Evolutionary conservation across 768 basidiomycete genomes (phyloP).

Genomic region (Pulveroboletus sp.): DNA sequence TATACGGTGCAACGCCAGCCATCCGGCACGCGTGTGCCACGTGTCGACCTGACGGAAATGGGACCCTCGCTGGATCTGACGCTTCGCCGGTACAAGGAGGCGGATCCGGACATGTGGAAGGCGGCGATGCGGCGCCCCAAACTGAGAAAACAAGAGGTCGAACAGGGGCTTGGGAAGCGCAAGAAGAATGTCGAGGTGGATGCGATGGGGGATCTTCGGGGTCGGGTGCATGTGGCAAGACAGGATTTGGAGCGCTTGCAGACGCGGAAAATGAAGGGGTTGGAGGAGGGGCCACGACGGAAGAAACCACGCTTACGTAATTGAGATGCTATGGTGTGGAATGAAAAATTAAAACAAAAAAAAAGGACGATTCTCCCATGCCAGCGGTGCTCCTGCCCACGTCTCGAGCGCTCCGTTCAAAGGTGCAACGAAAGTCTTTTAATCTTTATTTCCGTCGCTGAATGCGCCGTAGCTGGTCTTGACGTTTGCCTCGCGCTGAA

Average conservation of each 20-base stretch:
- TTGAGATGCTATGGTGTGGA: not conserved
- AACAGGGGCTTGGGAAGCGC: conserved; percentile 87
- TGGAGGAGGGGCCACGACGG: conserved; percentile 33
- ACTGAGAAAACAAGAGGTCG: conserved; percentile 83
- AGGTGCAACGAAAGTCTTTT: too few species aligned
- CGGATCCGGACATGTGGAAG: conserved; percentile 80
- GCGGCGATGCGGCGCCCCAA: conserved; percentile 82
- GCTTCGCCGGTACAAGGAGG: conserved; percentile 68
- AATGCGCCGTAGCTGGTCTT: conserved; percentile 4
- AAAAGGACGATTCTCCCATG: conserved; percentile 15
- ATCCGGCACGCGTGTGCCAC: conserved; percentile 78
- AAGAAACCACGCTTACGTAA: conserved; percentile 26
- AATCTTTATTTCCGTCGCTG: too few species aligned
- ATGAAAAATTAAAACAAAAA: conserved; percentile 8
- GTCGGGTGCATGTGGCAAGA: conserved; percentile 82
- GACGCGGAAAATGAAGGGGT: conserved; percentile 94
- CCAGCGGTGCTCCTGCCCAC: conserved; percentile 3
- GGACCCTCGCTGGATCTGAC: conserved; percentile 87
- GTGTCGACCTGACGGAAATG: conserved; percentile 82
- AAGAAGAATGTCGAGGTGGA: conserved; percentile 95
- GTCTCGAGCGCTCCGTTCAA: not conserved
- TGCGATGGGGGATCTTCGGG: conserved; percentile 96
- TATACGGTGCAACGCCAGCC: conserved; percentile 74
- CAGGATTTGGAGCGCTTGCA: conserved; percentile 88
- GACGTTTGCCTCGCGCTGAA: conserved; percentile 1